A percentile compares a stretch with the other conserved stretches of the same genome.
Evolutionary conservation across 129 eudicot species (phyloP).

Genomic region (Pseudognaphalium luteoalbum): DNA sequence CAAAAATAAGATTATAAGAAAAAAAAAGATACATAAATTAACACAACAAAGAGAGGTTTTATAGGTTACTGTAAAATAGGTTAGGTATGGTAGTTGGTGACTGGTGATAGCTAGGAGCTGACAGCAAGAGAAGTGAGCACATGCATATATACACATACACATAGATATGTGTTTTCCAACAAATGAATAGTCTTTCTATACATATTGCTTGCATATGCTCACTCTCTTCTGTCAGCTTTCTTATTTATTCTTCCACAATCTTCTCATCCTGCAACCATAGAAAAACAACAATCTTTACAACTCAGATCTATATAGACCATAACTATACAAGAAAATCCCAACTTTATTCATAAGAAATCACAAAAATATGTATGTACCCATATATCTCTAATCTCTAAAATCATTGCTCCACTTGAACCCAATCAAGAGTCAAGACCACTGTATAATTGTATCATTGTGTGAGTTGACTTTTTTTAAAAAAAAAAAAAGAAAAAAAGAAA

Average conservation of each 20-base stretch:
- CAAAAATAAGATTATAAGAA: slow-evolving; percentile 13
- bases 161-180: slow-evolving; percentile 7
- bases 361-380: background rate
- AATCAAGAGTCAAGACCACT: slow-evolving; percentile 23
- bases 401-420: slow-evolving; percentile 16
- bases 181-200: slow-evolving; percentile 37
- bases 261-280: slow-evolving; percentile 3
- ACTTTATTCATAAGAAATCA: slow-evolving; percentile 4
- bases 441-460: background rate
- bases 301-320: slow-evolving; percentile 21
- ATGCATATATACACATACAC: slow-evolving; percentile 24
- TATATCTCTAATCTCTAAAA: background rate
- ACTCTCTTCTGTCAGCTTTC: slow-evolving; percentile 56
- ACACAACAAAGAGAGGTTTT: background rate
- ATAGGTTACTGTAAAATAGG: background rate
- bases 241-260: background rate
- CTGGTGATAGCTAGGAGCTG: slow-evolving; percentile 34
- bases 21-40: background rate
- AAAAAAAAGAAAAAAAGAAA: no score
- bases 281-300: slow-evolving; percentile 11
- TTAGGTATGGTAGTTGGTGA: background rate
- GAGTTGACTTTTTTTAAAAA: slow-evolving; percentile 23
- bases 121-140: slow-evolving; percentile 70
- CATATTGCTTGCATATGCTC: slow-evolving; percentile 51
- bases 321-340: background rate